Conservation (phyloP, 2,329 filamentous ascomycete genomes). For the Geosmithia flava region DNA sequence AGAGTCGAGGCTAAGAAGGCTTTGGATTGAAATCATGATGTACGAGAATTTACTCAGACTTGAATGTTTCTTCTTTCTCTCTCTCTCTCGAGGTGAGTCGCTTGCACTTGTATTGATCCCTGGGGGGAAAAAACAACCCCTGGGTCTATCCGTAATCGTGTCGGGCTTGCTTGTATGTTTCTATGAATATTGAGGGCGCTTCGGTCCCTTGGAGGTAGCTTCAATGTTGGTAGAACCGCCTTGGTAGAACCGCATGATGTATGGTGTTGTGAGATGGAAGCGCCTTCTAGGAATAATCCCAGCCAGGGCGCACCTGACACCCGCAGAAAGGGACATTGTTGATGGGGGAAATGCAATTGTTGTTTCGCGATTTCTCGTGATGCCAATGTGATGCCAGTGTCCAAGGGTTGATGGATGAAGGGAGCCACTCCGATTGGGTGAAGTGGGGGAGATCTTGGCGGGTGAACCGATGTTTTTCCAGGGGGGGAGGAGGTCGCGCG, state of each 20-base stretch:
- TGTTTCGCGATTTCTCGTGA: neutral
- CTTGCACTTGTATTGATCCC: neutral
- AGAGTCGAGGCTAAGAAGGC: neutral
- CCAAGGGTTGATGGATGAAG: neutral
- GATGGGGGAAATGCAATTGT: neutral
- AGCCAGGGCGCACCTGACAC: neutral
- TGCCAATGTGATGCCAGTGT: neutral
- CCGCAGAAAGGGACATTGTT: neutral
- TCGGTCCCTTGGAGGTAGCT: too few relatives aligned
- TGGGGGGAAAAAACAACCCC: neutral
- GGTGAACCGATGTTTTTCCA: neutral
- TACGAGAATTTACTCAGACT: neutral
- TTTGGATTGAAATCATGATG: neutral
- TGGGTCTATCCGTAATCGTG: neutral
- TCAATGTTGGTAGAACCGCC: too few relatives aligned
- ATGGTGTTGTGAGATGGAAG: neutral
- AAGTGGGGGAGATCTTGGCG: neutral
- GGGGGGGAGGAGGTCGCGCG: too few relatives aligned
- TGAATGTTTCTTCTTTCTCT: neutral
- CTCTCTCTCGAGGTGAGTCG: neutral
- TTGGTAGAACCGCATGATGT: neutral
- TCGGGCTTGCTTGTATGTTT: neutral
- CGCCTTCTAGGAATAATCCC: neutral
- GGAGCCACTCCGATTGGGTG: neutral
- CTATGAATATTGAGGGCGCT: neutral